Percentiles rank a stretch among this genome's conserved stretches.
Conservation (phyloP, 305 asterid species). For the Caryopteris hybrid region DNA sequence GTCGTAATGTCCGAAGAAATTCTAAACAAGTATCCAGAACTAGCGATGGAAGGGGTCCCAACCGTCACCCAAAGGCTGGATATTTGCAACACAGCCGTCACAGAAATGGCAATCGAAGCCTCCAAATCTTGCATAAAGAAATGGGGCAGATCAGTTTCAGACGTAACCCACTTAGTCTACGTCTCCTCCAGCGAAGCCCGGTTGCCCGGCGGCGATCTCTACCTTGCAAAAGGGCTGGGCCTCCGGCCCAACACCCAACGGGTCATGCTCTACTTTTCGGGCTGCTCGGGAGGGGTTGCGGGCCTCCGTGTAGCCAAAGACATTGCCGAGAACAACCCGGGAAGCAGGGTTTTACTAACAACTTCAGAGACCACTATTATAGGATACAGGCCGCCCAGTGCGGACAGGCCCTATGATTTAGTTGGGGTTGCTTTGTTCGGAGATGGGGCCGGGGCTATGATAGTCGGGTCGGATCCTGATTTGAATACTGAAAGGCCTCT, state of each 20-base stretch:
- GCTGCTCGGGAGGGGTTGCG: conserved; percentile 98
- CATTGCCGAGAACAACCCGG: conserved; percentile 91
- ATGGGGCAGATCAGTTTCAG: conserved; percentile 39
- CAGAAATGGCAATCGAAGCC: conserved; percentile 88
- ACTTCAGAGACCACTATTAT: conserved; percentile 92
- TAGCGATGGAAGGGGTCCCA: conserved; percentile 73
- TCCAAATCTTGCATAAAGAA: conserved; percentile 34
- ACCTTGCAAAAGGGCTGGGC: conserved; percentile 90
- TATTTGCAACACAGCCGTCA: conserved; percentile 84
- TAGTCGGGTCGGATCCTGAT: conserved; percentile 59
- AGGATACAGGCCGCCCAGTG: conserved; percentile 84
- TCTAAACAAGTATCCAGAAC: conserved; percentile 76
- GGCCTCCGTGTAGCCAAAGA: conserved; percentile 95
- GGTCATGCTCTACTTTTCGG: conserved; percentile 80
- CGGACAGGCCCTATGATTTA: conserved; percentile 70
- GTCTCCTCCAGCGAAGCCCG: conserved; percentile 35
- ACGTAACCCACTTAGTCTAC: conserved; percentile 43
- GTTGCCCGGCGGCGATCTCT: conserved; percentile 59
- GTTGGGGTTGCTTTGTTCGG: conserved; percentile 94
- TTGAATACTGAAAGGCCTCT: conserved; percentile 46
- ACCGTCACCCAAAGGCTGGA: conserved; percentile 74
- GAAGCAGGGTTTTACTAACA: conserved; percentile 71
- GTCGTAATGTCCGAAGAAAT: conserved; percentile 98
- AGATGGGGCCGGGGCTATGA: conserved; percentile 95
- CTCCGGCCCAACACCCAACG: conserved; percentile 57